Percentiles rank a stretch among this genome's conserved stretches.
These are phyloP conservation scores for Aegilops umbellulata DNA, from an alignment of 176 grass and related monocot genomes.

Conservation along the genomic window DNA sequence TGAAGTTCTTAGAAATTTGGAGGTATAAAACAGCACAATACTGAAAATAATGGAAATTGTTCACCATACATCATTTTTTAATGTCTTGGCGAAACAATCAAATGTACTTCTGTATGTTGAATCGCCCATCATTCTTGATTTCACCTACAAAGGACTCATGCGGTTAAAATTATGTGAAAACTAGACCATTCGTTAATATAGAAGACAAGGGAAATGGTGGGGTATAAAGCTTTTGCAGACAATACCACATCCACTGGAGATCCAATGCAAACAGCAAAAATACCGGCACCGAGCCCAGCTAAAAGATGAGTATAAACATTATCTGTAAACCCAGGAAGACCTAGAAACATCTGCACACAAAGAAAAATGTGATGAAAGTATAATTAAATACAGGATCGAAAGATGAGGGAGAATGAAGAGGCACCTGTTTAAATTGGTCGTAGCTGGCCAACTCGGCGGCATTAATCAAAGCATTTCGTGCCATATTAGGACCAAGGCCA, in stretches of 20 bases:
- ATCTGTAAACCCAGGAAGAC: slow-evolving; percentile 88
- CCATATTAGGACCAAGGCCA: slow-evolving; percentile 86
- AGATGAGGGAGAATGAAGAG: neutral
- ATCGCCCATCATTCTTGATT: slow-evolving; percentile 99
- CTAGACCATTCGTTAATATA: neutral
- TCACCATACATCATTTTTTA: slow-evolving; percentile 76
- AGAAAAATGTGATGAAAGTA: slow-evolving; percentile 43
- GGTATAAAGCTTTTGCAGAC: slow-evolving; percentile 17
- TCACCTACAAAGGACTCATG: slow-evolving; percentile 51
- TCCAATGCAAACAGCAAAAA: slow-evolving; percentile 92
- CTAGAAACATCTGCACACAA: slow-evolving; percentile 70
- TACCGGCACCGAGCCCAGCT: slow-evolving; percentile 83
- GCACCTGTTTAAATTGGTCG: slow-evolving; percentile 86
- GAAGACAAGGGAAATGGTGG: neutral
- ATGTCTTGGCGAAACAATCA: slow-evolving; percentile 85
- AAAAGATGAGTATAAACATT: slow-evolving; percentile 93
- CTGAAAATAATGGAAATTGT: slow-evolving; percentile 12
- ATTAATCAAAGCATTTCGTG: slow-evolving; percentile 93
- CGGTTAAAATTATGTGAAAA: slow-evolving; percentile 1
- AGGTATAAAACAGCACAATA: neutral
- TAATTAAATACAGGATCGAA: slow-evolving; percentile 6
- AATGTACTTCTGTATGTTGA: slow-evolving; percentile 77
- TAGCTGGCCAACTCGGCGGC: slow-evolving; percentile 91
- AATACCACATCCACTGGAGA: slow-evolving; percentile 94
- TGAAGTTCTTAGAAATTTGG: slow-evolving; percentile 10